Evolutionary conservation across 805 yeast genomes (phyloP), one percentile per base, ranked within the genome.

Genomic region (Lachancea lanzarotensis): DNA sequence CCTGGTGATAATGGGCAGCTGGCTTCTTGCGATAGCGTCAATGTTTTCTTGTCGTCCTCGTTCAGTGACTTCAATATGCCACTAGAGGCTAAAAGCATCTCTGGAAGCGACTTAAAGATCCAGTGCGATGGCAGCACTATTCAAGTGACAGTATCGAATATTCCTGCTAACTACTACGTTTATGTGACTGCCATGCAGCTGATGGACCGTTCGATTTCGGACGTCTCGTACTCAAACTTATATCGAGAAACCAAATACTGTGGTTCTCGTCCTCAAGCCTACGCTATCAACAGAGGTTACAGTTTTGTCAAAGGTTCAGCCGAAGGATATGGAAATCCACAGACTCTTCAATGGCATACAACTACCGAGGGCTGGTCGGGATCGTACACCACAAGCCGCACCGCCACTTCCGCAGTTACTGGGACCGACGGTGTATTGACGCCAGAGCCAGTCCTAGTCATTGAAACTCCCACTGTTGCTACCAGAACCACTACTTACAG

Each of bases 1-100:
- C 45, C 49, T 7, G 44, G 48, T 16, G 39, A 26, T 11, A 46
- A 45, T 17, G 52, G 52, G 36, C 17, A 37, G 4, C 20, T 49
- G 33, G 43, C 48, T 3, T 49, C 52, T 9, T 49, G 52, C 34
- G 30, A 39, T 6, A 34, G 37, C 32, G 48, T 47, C 17, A 30
- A 32, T 3, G 34, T 49, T 30, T 33, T 35, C 26, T 44, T 49
- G 43, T 41, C 52, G 3, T 38, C 40, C 22, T 35, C 46, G 10
- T 49, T 49, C 35, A 49, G 47, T 34, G 45, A 39, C 11, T 49
- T 47, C 46, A 38, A 43, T 45, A 43, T 44, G 46, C 50, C 52
- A 15, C 42, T 36, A 12, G 41, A 40, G 8, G 50, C 52, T 10
- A 44, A 35, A 15, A 40, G 35, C 17, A 45, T 47, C 27, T 46